Percentiles rank a stretch among this genome's conserved stretches.
These are phyloP conservation scores for Gynandropsis gynandra DNA, from an alignment of 345 rosid species.

Conservation along the genomic window DNA sequence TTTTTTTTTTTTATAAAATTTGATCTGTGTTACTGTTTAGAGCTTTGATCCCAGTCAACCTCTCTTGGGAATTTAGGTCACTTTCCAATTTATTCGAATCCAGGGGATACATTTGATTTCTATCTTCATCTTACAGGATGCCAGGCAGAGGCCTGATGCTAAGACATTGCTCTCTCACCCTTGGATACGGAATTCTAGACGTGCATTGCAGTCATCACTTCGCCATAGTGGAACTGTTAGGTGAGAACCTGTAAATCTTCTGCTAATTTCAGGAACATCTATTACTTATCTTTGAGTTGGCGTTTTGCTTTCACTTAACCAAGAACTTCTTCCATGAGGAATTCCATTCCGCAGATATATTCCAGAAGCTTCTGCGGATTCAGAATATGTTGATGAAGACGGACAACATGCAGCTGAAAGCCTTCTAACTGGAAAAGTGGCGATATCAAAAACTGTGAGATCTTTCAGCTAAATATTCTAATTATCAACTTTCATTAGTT, in stretches of 20 bases:
- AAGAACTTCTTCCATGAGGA: slow-evolving; percentile 3
- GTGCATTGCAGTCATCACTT: slow-evolving; percentile 82
- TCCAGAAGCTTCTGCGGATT: slow-evolving; percentile 38
- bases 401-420: slow-evolving; percentile 40
- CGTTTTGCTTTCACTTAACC: slow-evolving; percentile 18
- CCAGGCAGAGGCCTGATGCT: slow-evolving; percentile 98
- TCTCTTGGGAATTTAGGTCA: slow-evolving; percentile 1
- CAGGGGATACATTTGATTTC: slow-evolving; percentile 8
- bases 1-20: neutral
- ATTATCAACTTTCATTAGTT: slow-evolving; percentile 3
- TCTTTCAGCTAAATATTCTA: slow-evolving; percentile 5
- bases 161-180: slow-evolving; percentile 97
- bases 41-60: slow-evolving; percentile 9
- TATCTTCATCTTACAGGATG: slow-evolving; percentile 55
- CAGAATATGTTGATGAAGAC: slow-evolving; percentile 50
- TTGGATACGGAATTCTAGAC: slow-evolving; percentile 88
- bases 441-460: slow-evolving; percentile 47
- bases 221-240: slow-evolving; percentile 75
- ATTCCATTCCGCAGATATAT: slow-evolving; percentile 43
- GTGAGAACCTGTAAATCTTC: slow-evolving; percentile 30
- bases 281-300: neutral
- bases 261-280: slow-evolving; percentile 1
- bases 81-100: slow-evolving; percentile 2
- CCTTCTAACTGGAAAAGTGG: slow-evolving; percentile 40
- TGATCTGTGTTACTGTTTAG: neutral